Conservation (phyloP, 164 flowering plant genomes). For the Magnolia sinica region DNA sequence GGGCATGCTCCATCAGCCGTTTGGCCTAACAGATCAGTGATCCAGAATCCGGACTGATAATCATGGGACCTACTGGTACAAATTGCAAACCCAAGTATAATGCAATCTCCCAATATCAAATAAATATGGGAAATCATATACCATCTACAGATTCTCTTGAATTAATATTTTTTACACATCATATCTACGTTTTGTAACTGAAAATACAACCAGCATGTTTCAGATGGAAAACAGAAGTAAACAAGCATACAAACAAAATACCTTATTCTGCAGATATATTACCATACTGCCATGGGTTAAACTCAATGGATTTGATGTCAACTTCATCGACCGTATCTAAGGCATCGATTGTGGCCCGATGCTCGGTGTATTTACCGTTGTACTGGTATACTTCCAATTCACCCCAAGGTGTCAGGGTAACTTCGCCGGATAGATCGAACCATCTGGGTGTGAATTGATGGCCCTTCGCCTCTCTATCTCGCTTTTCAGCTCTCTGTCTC, state of each 20-base stretch:
- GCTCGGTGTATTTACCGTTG: slow-evolving; percentile 68
- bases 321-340: slow-evolving; percentile 35
- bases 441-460: slow-evolving; percentile 64
- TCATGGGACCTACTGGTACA: too few species aligned
- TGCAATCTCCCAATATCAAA: too few species aligned
- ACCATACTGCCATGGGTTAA: slow-evolving; percentile 81
- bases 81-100: too few species aligned
- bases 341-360: slow-evolving; percentile 49
- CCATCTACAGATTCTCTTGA: slow-evolving; percentile 9
- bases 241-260: slow-evolving; percentile 10
- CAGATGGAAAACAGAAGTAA: not conserved
- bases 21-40: too few species aligned
- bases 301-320: slow-evolving; percentile 47
- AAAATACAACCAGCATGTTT: not conserved
- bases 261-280: slow-evolving; percentile 27
- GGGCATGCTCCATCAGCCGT: too few species aligned
- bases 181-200: slow-evolving; percentile 13
- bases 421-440: slow-evolving; percentile 60
- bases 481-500: slow-evolving; percentile 84
- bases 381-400: slow-evolving; percentile 70
- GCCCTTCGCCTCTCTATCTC: slow-evolving; percentile 59
- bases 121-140: not conserved
- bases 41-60: too few species aligned
- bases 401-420: slow-evolving; percentile 81
- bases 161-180: slow-evolving; percentile 20